These are phyloP conservation scores for Podospora conica DNA, from an alignment of 495 filamentous ascomycete genomes.

Conservation along the genomic window DNA sequence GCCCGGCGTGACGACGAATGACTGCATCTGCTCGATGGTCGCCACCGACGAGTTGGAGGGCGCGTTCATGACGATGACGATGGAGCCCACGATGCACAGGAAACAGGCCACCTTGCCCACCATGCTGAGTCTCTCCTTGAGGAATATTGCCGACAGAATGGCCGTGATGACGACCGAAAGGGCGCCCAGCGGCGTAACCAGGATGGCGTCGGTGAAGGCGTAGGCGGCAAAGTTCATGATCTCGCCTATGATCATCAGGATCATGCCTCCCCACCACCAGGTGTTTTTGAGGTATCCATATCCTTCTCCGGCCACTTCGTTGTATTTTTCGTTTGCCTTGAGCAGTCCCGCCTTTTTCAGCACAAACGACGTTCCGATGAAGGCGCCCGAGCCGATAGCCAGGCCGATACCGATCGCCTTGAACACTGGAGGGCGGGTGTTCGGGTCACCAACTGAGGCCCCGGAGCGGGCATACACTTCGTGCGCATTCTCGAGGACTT, in stretches of 20 bases:
- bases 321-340: conserved; percentile 91
- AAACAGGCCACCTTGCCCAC: conserved; percentile 96
- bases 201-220: conserved; percentile 91
- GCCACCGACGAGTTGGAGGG: conserved; percentile 76
- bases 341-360: conserved; percentile 89
- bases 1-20: conserved; percentile 78
- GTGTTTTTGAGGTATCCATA: conserved; percentile 96
- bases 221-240: conserved; percentile 98
- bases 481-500: conserved; percentile 36
- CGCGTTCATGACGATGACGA: conserved; percentile 92
- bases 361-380: conserved; percentile 94
- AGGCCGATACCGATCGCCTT: conserved; percentile 85
- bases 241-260: conserved; percentile 93
- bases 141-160: conserved; percentile 87
- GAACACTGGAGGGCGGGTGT: conserved; percentile 48
- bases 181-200: conserved; percentile 93
- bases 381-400: conserved; percentile 81
- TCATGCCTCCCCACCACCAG: conserved; percentile 97
- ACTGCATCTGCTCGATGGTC: conserved; percentile 89
- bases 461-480: conserved; percentile 38
- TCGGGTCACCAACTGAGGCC: conserved; percentile 16
- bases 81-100: conserved; percentile 85
- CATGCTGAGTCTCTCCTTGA: conserved; percentile 92
- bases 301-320: conserved; percentile 91
- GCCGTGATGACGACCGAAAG: conserved; percentile 92